These are phyloP conservation scores for Turritis glabra DNA, from an alignment of 345 rosid genomes.

Conservation along the genomic window DNA sequence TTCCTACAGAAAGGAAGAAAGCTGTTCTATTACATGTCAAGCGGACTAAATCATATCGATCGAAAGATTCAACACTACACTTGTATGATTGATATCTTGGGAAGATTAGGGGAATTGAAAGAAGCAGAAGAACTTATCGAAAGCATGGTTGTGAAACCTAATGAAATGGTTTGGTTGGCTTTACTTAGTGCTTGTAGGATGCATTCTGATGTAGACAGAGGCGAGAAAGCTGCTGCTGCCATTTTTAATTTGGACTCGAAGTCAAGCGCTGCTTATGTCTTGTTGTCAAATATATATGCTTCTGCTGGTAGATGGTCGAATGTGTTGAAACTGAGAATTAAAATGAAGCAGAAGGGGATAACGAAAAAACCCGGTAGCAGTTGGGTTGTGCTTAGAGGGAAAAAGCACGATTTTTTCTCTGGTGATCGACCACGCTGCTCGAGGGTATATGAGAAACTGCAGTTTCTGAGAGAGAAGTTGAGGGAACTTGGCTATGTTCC, in stretches of 20 bases:
- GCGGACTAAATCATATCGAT: conserved; percentile 29
- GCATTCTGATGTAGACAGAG: conserved; percentile 54
- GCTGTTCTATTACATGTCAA: conserved; percentile 52
- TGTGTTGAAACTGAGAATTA: conserved; percentile 55
- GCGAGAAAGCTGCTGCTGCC: conserved; percentile 59
- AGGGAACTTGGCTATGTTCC: conserved; percentile 63
- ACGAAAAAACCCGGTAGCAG: conserved; percentile 62
- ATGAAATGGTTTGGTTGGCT: conserved; percentile 61
- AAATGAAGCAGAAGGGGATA: conserved; percentile 58
- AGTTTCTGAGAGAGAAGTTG: conserved; percentile 60
- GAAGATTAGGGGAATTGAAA: conserved; percentile 61
- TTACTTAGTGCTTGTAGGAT: conserved; percentile 73
- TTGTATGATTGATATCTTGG: conserved; percentile 75
- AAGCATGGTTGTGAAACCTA: conserved; percentile 56
- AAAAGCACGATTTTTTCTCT: conserved; percentile 56
- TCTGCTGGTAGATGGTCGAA: conserved; percentile 64
- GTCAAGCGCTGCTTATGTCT: conserved; percentile 60
- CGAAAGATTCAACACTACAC: conserved; percentile 60
- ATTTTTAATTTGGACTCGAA: conserved; percentile 55
- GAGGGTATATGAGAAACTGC: conserved; percentile 49
- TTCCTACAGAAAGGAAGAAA: conserved; percentile 60
- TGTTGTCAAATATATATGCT: conserved; percentile 68
- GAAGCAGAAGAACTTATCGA: conserved; percentile 64
- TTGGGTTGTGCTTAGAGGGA: conserved; percentile 59
- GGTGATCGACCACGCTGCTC: conserved; percentile 54